Percentiles rank a stretch among this genome's conserved stretches.
Evolutionary conservation across 2,329 filamentous ascomycete genomes (phyloP).

Genomic region (Colletotrichum echinochloae): DNA sequence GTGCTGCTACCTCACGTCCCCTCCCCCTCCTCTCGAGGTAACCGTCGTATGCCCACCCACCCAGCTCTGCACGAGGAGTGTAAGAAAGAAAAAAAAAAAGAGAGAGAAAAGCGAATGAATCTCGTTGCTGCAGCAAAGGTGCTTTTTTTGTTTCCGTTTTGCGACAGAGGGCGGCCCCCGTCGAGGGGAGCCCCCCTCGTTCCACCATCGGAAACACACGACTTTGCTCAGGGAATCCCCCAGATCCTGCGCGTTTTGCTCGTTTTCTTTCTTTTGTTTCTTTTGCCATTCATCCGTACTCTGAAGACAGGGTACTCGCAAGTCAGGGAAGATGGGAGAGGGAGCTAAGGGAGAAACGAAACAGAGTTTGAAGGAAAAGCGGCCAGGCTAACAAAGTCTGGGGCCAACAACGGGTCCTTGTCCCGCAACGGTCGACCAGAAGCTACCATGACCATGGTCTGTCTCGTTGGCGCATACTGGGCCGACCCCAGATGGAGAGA

Average conservation of each 20-base stretch:
- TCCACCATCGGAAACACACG: slow-evolving; percentile 4
- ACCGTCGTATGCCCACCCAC: neutral
- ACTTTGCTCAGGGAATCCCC: neutral
- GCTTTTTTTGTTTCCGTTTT: slow-evolving; percentile 20
- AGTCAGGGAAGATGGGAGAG: too few species aligned
- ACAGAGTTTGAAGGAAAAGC: neutral
- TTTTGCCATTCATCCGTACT: neutral
- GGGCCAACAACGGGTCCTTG: slow-evolving; percentile 2
- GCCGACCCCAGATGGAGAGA: neutral
- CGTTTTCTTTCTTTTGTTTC: neutral
- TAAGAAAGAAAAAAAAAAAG: neutral
- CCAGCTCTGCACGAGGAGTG: slow-evolving; percentile 5
- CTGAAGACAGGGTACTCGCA: too few species aligned
- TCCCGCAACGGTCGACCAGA: slow-evolving; percentile 28
- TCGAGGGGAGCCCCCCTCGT: slow-evolving; percentile 13
- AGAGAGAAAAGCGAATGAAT: slow-evolving; percentile 19
- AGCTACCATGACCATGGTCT: neutral
- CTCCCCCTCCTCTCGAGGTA: neutral
- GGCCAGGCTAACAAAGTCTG: neutral
- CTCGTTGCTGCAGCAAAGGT: slow-evolving; percentile 26
- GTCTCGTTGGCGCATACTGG: neutral
- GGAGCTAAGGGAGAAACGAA: neutral
- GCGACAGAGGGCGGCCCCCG: neutral
- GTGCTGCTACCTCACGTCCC: slow-evolving; percentile 18
- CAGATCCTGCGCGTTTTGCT: neutral